Evolutionary conservation across 164 flowering plant genomes (phyloP), one percentile per base, ranked within the genome.

Genomic region (Kalanchoe fedtschenkoi): DNA sequence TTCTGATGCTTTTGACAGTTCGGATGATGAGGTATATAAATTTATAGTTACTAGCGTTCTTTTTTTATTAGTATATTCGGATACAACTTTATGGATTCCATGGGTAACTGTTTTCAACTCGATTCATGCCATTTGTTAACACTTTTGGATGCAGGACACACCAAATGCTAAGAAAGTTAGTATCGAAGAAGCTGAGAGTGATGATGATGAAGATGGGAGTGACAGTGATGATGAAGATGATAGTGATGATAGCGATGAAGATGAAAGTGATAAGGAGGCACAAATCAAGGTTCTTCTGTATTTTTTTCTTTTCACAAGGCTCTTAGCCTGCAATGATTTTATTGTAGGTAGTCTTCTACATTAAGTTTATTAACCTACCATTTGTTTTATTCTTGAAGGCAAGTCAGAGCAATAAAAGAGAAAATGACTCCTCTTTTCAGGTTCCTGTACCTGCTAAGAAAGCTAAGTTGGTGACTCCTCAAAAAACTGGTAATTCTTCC

Each of bases 401-500:
- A 62, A 75, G 66, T 57, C 59, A 43, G 6, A 58, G 75, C 73
- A 87, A 81, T 77, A 89, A 89, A 74, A 79, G 96, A 60, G 59
- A 80, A 51, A 64, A 70, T 13, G 84, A 74, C 26, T 66, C n/a
- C n/a, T n/a, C 89, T 67, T 70, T 76, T 34, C 80, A 79, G 71
- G 75, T 83, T 1, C 80, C 87, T 64, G 74, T 56, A 26, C 63
- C 78, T 15, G 84, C 71, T 24, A 89, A 87, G 74, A 89, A 87
- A 77, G 83, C 81, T 15, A 83, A 85, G 67, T 54, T 87, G 24
- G 76, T 58, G 5, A 81, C 91, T n/a, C 87, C 91, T 34, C 75
- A 76, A 57, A 87, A 86, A 74, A 66, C 83, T 71, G 95, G 96
- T 87, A 51, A n/a, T n/a, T n/a, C n/a, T n/a, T n/a, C n/a, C n/a